phyloP scores from a whole-genome alignment of 163 green algal species.

The Smithsoniella earleae region DNA sequence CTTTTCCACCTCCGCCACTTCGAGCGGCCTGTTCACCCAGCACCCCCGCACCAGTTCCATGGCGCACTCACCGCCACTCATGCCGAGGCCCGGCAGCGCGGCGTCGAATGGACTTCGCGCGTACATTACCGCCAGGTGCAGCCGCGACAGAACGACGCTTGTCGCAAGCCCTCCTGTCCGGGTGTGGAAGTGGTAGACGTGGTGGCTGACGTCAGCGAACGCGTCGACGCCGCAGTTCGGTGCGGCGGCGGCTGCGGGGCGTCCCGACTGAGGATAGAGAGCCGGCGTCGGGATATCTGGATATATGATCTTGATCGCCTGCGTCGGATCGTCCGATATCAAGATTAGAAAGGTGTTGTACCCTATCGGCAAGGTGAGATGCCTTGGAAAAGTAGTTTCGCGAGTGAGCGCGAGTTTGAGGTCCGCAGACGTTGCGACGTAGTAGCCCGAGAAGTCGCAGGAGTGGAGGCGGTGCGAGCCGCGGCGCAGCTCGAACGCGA shows the following conservation, averaged over 20 bases:
- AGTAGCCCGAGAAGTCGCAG: constrained; percentile 30
- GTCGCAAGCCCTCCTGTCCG: constrained; percentile 42
- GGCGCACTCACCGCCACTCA: constrained; percentile 13
- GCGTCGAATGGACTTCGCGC: constrained; percentile 37
- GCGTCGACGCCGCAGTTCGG: not conserved
- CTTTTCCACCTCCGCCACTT: not conserved
- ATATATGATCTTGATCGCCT: constrained; percentile 29
- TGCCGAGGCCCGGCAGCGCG: not conserved
- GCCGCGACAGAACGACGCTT: constrained; percentile 33
- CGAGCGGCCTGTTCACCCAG: constrained; percentile 22
- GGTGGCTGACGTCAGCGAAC: not conserved
- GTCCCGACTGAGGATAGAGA: not conserved
- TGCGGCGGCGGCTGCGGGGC: too few relatives aligned
- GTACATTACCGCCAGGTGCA: constrained; percentile 54
- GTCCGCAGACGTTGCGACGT: not conserved
- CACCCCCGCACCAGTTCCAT: constrained; percentile 2
- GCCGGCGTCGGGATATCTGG: not conserved
- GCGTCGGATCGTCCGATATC: not conserved
- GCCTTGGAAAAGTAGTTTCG: too few relatives aligned
- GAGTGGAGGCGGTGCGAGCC: not conserved
- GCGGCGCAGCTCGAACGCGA: constrained; percentile 41
- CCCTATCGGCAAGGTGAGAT: not conserved
- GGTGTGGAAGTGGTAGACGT: constrained; percentile 44
- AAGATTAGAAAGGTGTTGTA: not conserved
- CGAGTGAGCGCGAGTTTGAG: not conserved